Base-by-base conservation (phyloP, 352 stramenopile species). In the Phytopythium chamaehyphon region DNA sequence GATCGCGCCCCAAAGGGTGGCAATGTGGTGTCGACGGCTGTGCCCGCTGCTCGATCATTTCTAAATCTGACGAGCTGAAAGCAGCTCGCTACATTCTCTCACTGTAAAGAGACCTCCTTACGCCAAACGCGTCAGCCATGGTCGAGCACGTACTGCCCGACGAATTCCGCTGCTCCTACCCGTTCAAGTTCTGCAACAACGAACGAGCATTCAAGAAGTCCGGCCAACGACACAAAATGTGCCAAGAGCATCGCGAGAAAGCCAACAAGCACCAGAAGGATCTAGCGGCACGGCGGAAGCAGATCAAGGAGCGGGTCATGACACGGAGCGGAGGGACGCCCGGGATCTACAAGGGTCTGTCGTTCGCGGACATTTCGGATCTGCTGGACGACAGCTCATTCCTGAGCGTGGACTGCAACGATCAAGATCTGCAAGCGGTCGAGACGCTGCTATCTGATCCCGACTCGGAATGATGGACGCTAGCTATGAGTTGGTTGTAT, bases 241-340 rank as follows among this genome's bases (percentile, higher is more conserved):
- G 69, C 35, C 57, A 76, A 23, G 46, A 62, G 26, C 69, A 76
- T 43, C 66, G 66, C 1, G 42, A 57, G 21, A 54, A 65, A 24
- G 65, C 66, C 15, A 80, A 80, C 52, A 62, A 56, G 15, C 68
- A 74, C 43, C 69, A 79, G 51, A 68, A 64, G 39, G 45, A 59
- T 19, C 48, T 69, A 2, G 66, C 65, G 28, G 51, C 58, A 26
- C 57, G 61, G 1, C 65, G 65, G 14, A 57, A 61, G 3, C 26
- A 31, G 18, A 47, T 47, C 19, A 14, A 14, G 19, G 40, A 22
- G n/a, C 40, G 22, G 9, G 12, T 47, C 16, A 9, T n/a, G 15
- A n/a, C 37, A n/a, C 23, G 11, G 43, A 11, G 14, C 8, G 15
- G 2, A 38, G 14, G 9, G 14, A 47, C 21, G 8, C 10, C 14